Percentiles rank a stretch among this genome's conserved stretches.
phyloP scores from a whole-genome alignment of 1,139 yeast genomes.

The Meyerozyma carpophila region DNA sequence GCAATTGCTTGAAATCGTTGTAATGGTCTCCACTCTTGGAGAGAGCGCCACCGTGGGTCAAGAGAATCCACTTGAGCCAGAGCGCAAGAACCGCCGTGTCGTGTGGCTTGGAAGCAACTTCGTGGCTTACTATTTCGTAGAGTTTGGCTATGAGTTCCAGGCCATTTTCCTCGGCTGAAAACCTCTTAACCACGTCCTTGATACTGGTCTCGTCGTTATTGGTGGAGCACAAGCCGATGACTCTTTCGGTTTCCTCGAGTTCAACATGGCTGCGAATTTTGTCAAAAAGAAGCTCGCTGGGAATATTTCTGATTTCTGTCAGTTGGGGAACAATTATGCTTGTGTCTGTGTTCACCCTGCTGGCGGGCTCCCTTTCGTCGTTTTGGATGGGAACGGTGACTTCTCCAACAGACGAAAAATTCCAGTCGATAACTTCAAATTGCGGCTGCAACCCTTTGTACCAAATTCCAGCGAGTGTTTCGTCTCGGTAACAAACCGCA shows the following conservation, averaged over 20 bases:
- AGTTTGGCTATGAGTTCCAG: constrained; percentile 18
- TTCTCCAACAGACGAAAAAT: constrained; percentile 11
- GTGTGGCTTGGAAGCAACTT: constrained; percentile 31
- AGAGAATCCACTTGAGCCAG: constrained; percentile 49
- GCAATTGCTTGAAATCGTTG: constrained; percentile 28
- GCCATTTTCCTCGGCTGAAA: constrained; percentile 15
- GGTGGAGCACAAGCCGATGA: constrained; percentile 28
- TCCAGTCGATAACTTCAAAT: constrained; percentile 17
- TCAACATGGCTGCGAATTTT: constrained; percentile 2
- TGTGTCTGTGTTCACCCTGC: constrained; percentile 4
- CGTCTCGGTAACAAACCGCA: constrained; percentile 8
- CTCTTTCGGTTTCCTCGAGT: constrained; percentile 5
- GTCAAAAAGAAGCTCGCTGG: constrained; percentile 20
- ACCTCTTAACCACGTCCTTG: constrained; percentile 26
- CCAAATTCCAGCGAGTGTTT: constrained; percentile 26
- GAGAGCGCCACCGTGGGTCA: constrained; percentile 40
- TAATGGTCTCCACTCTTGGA: constrained; percentile 26
- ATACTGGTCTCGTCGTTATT: constrained; percentile 29
- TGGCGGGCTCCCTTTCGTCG: constrained; percentile 7
- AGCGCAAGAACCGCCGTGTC: constrained; percentile 25
- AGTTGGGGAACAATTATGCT: constrained; percentile 10
- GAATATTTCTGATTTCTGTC: constrained; percentile 14
- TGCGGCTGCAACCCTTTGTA: constrained; percentile 29
- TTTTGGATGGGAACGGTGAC: constrained; percentile 13
- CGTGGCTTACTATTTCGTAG: constrained; percentile 28